phyloP scores from a whole-genome alignment of 202 grass and related monocot species.

The Setaria viridis region DNA sequence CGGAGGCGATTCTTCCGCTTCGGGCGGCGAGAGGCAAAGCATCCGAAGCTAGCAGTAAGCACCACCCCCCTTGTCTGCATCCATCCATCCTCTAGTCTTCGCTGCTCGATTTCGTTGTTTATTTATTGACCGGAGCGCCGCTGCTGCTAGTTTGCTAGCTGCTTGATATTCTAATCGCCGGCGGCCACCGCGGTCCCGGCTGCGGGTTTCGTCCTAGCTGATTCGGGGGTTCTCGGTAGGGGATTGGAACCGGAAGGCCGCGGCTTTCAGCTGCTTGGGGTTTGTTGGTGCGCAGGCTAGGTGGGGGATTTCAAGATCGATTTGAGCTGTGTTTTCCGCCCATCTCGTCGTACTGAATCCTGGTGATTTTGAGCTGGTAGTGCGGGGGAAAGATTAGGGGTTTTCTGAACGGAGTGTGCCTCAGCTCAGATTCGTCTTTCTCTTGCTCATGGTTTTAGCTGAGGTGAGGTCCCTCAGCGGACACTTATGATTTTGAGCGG shows the following conservation, averaged over 20 bases:
- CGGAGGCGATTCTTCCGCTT: not conserved
- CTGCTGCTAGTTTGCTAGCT: not conserved
- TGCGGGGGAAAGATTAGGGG: not conserved
- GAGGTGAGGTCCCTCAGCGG: not conserved
- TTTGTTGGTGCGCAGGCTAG: not conserved
- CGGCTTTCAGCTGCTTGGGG: slow-evolving; percentile 8
- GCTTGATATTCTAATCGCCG: not conserved
- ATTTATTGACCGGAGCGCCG: slow-evolving; percentile 3
- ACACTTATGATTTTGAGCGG: not conserved
- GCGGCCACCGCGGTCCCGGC: not conserved
- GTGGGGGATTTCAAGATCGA: not conserved
- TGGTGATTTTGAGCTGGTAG: not conserved
- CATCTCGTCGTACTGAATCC: not conserved
- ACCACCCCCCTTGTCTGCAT: not conserved
- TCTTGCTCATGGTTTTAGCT: not conserved
- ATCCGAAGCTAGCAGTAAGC: slow-evolving; percentile 40
- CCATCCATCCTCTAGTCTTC: not conserved
- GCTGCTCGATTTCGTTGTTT: not conserved
- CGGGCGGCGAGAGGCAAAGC: slow-evolving; percentile 3
- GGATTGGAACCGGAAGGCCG: not conserved
- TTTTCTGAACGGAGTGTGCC: not conserved
- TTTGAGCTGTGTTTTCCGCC: not conserved
- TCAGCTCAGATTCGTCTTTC: slow-evolving; percentile 5
- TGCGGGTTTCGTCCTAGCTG: not conserved
- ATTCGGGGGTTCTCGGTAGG: not conserved